Evolutionary conservation across 2,329 filamentous ascomycete genomes (phyloP).

Genomic region (Pseudocercospora pini-densiflorae): DNA sequence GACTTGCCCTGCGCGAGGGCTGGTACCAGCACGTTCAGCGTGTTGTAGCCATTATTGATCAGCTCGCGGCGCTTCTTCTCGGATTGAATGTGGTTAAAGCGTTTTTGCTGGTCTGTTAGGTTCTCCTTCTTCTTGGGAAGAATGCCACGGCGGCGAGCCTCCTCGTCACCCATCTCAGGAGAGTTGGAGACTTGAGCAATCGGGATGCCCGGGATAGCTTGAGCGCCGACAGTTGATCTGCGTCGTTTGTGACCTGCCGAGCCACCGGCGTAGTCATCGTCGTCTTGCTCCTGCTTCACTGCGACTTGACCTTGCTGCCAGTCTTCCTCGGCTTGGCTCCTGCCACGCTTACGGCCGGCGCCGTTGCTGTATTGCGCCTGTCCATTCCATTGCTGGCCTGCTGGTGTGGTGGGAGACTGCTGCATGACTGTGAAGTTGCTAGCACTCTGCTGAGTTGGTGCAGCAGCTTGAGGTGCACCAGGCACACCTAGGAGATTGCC

Average conservation of each 20-base stretch:
- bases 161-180: constrained; percentile 1
- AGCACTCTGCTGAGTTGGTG: neutral
- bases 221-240: neutral
- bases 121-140: constrained; percentile 19
- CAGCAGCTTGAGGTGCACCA: constrained; percentile 15
- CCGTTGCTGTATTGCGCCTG: neutral
- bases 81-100: constrained; percentile 73
- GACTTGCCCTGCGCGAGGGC: constrained; percentile 76
- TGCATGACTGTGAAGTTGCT: neutral
- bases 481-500: constrained; percentile 17
- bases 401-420: neutral
- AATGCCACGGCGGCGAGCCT: neutral
- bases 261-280: constrained; percentile 11
- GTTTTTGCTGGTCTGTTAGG: constrained; percentile 66
- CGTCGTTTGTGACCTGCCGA: neutral
- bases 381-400: neutral
- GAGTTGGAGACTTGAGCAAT: neutral
- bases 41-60: constrained; percentile 83
- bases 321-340: constrained; percentile 5
- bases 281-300: neutral
- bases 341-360: constrained; percentile 2
- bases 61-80: constrained; percentile 71
- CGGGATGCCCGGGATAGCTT: neutral
- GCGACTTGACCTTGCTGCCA: neutral
- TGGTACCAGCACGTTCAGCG: constrained; percentile 77